Base-by-base conservation (phyloP, 805 yeast genomes). In the Starmerella bombicola region DNA sequence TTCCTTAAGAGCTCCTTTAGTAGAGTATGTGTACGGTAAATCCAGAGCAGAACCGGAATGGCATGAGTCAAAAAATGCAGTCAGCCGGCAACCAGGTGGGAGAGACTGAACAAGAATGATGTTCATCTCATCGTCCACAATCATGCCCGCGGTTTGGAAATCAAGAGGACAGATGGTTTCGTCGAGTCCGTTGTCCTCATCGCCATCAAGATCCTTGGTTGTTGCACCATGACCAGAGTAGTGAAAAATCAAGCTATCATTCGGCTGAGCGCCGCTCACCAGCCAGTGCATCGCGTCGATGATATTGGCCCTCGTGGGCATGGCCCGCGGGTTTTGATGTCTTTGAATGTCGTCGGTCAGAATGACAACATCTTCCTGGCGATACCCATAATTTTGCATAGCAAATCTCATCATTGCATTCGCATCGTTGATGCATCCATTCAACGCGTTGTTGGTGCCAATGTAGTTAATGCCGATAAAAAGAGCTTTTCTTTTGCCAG, bases 191-290 rank as follows among this genome's bases (percentile, higher is more conserved):
- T 76, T 80, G 16, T 70, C 81, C 53, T 80, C 88, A 54, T 80
- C 91, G 19, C 84, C 84, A 52, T 76, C 73, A 25, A 62, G 55
- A 57, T 82, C 93, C 35, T 65, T 60, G 4, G 75, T 72, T 54
- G 76, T 80, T 2, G 91, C 84, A 23, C 94, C 94, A 55, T 83
- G 94, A 6, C 94, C 91, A 0, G 91, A 79, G 56, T 78, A 82
- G 57, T 83, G 93, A 68, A 83, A 74, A 51, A 83, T 76, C 37
- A 82, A 59, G 7, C 84, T 72, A 60, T 82, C 93, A 51, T 82
- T 80, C 13, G 91, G 78, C 49, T 63, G 65, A 0, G 93, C 91
- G 46, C 68, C 79, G 17, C 64, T 64, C 17, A 78, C 86, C 18
- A 82, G 68, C 94, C 94, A 82, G 41, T 70, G 75, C 80, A 80